Evolutionary conservation across 2,329 filamentous ascomycete species (phyloP), one percentile per base, ranked within the genome.

Genomic region (Neofusicoccum laricinum): DNA sequence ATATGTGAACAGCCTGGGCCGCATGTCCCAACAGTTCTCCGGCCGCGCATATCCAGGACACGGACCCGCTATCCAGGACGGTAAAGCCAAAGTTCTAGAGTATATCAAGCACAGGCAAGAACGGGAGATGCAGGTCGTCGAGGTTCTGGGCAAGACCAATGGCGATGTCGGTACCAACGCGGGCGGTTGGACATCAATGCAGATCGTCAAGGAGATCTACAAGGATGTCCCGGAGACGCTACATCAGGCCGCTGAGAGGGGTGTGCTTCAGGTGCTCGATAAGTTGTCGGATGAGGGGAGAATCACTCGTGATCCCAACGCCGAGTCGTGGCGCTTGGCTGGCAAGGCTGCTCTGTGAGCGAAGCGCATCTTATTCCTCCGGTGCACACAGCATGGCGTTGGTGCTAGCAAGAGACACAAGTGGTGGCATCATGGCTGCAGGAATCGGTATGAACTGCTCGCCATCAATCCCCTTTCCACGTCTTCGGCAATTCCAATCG

Each of bases 171-270:
- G 25, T 4, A 25, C 36, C 25, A n/a, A 46, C 7, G 53, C 73
- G n/a, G 66, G 68, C 43, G 74, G 75, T 2, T 92, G 90, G 90
- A 86, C 85, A 6, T 83, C 87, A 8, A 89, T 92, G 84, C 91
- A 94, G 65, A 81, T 98, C 67, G 94, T 97, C n/a, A 91, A 90
- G 76, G 80, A 90, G 36, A 92, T 99, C 38, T 99, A 99, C 75
- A 84, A 83, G 61, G 88, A 92, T 70, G 88, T 96, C 21, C 89
- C 91, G 0, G 87, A 90, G 74, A 86, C 83, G 71, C 80, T 98
- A 68, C 90, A 93, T 76, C 73, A 83, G 11, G 89, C 93, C 8
- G 95, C 95, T 0, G 87, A 91, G 67, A 83, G 84, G 45, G 93
- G 93, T 1, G 81, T 97, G 6, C 66, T 88, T 67, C 90, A 94